Base-by-base conservation (phyloP, 108 stramenopile genomes). In the Skeletonema marinoi region DNA sequence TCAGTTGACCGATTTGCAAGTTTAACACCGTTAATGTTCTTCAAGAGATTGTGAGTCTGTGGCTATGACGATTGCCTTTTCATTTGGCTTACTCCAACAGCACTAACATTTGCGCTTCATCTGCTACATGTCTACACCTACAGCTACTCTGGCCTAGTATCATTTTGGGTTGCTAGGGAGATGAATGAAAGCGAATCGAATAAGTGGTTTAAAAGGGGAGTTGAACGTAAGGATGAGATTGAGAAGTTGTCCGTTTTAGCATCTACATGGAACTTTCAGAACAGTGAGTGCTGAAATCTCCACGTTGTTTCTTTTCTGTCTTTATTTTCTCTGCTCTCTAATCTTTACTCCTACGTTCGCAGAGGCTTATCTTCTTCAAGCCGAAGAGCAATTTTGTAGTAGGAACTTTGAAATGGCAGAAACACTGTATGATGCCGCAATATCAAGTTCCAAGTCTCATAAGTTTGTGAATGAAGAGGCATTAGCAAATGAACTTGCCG, bases 391-490 rank as follows among this genome's bases (percentile, higher is more conserved):
- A 4, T 48, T 48, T n/a, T 48, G 14, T 48, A n/a, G n/a, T 4
- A 12, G 46, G 13, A n/a, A 48, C 46, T 62, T 62, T 0, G 60
- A 30, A 32, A 4, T 3, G 3, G 60, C 60, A 32, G 60, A 62
- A 36, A 17, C 60, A 36, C 35, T 62, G 16, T 74, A 74, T 29
- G 65, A 74, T 30, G 65, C 41, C 13, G 39, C 73, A 38, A 74
- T 74, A 35, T 30, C 3, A 17, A 65, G 48, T 4, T 62, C 73
- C 7, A 51, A 35, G 35, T 8, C 51, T 4, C 73, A 74, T 35
- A 59, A 50, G 21, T 67, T 75, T 50, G 8, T 29, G 12, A 50
- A 75, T 38, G 75, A 75, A 48, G 66, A 67, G 33, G 75, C 75
- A 1, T 4, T 75, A 1, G 66, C 66, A 16, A 66, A 29, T 16